Conservation (phyloP, 2,329 filamentous ascomycete genomes). For the Xylariaceae sp. region DNA sequence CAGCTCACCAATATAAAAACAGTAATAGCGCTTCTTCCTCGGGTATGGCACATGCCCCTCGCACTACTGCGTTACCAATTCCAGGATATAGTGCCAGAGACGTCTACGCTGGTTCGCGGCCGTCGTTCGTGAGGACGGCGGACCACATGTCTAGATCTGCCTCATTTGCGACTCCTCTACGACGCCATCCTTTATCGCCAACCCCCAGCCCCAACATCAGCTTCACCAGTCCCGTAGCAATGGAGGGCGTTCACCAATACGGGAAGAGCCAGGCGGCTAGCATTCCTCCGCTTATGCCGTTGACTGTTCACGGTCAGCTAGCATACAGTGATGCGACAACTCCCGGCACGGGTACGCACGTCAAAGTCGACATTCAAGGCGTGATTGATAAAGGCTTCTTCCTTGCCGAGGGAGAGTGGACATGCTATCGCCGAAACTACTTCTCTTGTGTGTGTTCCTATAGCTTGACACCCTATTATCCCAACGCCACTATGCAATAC, state of each 20-base stretch:
- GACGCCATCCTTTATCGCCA: slow-evolving; percentile 50
- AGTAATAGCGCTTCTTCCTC: slow-evolving; percentile 45
- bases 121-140: slow-evolving; percentile 42
- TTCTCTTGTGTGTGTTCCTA: slow-evolving; percentile 81
- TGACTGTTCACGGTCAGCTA: slow-evolving; percentile 54
- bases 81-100: slow-evolving; percentile 48
- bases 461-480: slow-evolving; percentile 54
- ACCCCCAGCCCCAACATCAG: slow-evolving; percentile 45
- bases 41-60: slow-evolving; percentile 55
- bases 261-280: slow-evolving; percentile 36
- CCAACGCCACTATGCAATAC: slow-evolving; percentile 46
- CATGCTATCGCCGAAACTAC: slow-evolving; percentile 87
- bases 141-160: slow-evolving; percentile 49
- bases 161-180: slow-evolving; percentile 42
- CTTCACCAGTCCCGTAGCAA: slow-evolving; percentile 42
- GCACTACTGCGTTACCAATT: slow-evolving; percentile 48
- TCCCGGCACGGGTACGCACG: slow-evolving; percentile 33
- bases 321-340: slow-evolving; percentile 48
- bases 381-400: slow-evolving; percentile 91
- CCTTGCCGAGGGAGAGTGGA: slow-evolving; percentile 74
- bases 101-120: slow-evolving; percentile 47
- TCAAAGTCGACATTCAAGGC: slow-evolving; percentile 69
- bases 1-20: slow-evolving; percentile 38
- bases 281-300: slow-evolving; percentile 48
- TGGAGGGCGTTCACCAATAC: slow-evolving; percentile 42